Evolutionary conservation across 768 basidiomycete genomes (phyloP).

Genomic region (Podaxis pistillaris): DNA sequence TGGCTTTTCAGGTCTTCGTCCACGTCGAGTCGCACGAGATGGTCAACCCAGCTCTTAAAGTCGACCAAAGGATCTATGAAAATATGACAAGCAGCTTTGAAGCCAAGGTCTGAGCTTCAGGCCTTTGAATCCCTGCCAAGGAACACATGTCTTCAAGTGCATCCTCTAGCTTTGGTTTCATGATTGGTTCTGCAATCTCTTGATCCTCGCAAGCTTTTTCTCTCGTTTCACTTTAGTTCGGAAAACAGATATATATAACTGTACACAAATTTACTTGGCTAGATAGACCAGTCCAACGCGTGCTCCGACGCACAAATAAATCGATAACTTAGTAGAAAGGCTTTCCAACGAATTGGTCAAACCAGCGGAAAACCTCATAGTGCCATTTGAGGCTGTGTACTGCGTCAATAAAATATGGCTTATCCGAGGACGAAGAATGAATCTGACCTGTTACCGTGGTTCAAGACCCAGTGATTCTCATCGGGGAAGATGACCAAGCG

Average conservation of each 20-base stretch:
- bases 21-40: constrained; percentile 25
- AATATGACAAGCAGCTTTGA: constrained; percentile 9
- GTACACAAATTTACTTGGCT: not conserved
- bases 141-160: not conserved
- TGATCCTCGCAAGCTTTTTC: too few relatives aligned
- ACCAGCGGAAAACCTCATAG: constrained; percentile 91
- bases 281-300: not conserved
- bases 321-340: not conserved
- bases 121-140: not conserved
- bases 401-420: not conserved
- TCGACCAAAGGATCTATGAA: constrained; percentile 12
- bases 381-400: constrained; percentile 84
- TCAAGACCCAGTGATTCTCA: constrained; percentile 91
- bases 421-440: not conserved
- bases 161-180: too few relatives aligned
- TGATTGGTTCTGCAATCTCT: too few relatives aligned
- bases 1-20: constrained; percentile 16
- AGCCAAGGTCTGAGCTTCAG: not conserved
- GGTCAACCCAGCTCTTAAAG: constrained; percentile 15
- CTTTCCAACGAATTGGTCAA: constrained; percentile 63
- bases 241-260: not conserved
- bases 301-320: not conserved
- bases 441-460: constrained; percentile 70
- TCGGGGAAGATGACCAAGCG: constrained; percentile 83
- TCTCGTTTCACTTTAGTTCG: not conserved